Evolutionary conservation across 2,329 filamentous ascomycete genomes (phyloP), one percentile per base, ranked within the genome.

Genomic region (Cladosporium oxysporum): DNA sequence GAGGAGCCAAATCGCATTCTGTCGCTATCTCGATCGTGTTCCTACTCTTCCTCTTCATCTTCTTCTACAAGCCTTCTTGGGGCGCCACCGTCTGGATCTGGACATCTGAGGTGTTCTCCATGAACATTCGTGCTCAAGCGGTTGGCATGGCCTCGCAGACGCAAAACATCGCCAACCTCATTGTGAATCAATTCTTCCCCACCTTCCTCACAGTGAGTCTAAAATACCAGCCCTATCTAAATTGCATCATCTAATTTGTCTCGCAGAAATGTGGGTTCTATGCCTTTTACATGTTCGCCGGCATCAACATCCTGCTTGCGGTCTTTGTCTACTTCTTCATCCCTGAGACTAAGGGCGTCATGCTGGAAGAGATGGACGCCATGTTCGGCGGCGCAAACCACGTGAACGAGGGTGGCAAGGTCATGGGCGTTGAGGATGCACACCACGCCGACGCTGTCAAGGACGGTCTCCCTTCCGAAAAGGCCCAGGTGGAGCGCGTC

Each of bases 171-270:
- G 87, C 87, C 74, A 89, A 90, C 76, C 83, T 84, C 66, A 85
- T 90, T 70, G 86, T 90, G 73, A 86, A 90, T 76, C 88, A 90
- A 69, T 90, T 90, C 81, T 90, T 90, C 81, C 88, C 88, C 14
- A 84, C 83, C 14, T 90, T 90, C 79, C 82, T 90, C 18, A 80
- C 67, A 14, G 66, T 67, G 63, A 64, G 60, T 35, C 31, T 11
- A 3, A 41, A 26, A 16, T 52, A 23, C 33, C 26, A n/a, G 6
- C 7, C 1, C 14, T 2, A 41, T 3, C 5, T 18, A n/a, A n/a
- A 3, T 16, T 41, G n/a, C 47, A 12, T 31, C 28, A 44, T 44
- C 60, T 62, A 31, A 62, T 26, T 16, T 5, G 2, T 7, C 31
- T 62, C 8, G 6, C 47, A 83, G 62, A 87, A 89, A 72, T 79